Percentiles rank a stretch among this genome's conserved stretches.
Evolutionary conservation across 2,329 filamentous ascomycete genomes (phyloP).

Genomic region (Sporothrix phasma): DNA sequence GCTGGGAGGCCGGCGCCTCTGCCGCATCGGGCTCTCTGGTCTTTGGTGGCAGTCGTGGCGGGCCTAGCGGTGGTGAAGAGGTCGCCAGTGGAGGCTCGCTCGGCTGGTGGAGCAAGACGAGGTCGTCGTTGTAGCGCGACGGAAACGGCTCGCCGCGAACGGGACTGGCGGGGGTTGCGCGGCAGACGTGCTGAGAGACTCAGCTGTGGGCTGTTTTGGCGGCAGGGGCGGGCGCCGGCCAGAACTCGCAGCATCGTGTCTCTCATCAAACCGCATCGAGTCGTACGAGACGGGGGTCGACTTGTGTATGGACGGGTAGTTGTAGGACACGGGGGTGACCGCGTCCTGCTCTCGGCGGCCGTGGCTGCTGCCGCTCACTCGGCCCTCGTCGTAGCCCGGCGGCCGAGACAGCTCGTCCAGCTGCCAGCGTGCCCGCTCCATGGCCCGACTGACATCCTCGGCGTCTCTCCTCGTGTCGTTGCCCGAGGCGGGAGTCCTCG

Average conservation of each 20-base stretch:
- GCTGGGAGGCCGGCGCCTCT: not conserved
- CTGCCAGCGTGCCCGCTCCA: conserved; percentile 41
- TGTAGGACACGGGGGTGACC: conserved; percentile 29
- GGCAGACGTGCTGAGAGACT: not conserved
- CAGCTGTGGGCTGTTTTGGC: conserved; percentile 26
- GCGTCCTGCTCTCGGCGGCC: not conserved
- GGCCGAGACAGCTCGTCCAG: conserved; percentile 28
- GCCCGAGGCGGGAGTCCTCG: not conserved
- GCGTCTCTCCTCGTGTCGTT: conserved; percentile 15
- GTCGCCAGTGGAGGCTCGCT: not conserved
- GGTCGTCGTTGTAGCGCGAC: not conserved
- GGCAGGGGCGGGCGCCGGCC: conserved; percentile 26
- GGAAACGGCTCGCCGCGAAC: not conserved
- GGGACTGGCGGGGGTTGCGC: not conserved
- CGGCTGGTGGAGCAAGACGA: not conserved
- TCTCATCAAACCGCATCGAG: conserved; percentile 25
- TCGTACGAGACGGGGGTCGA: conserved; percentile 40
- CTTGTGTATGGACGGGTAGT: conserved; percentile 48
- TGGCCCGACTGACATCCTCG: conserved; percentile 30
- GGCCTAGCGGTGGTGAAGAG: conserved; percentile 18
- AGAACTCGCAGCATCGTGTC: conserved; percentile 19
- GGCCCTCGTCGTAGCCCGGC: conserved; percentile 21
- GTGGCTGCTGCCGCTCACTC: not conserved
- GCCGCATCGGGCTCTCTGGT: not conserved
- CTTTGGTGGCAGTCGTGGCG: conserved; percentile 20